Base-by-base conservation (phyloP, 345 rosid species). In the Populus deltoides region DNA sequence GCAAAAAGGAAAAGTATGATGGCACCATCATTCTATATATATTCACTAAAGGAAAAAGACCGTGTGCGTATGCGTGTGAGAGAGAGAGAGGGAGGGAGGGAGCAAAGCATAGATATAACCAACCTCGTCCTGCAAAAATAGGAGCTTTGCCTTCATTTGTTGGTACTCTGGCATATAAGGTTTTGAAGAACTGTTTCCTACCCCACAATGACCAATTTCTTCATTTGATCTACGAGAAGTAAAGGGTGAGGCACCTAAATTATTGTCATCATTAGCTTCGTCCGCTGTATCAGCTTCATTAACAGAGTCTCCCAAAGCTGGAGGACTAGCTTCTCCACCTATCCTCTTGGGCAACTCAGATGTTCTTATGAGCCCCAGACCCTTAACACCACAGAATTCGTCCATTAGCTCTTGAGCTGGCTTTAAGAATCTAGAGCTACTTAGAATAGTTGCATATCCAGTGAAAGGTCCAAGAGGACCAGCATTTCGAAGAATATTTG, bases 391-490 rank as follows among this genome's bases (percentile, higher is more conserved):
- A 45, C 88, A 90, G 47, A 86, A 77, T 33, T 86, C 90, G 55
- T 87, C 87, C 77, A 91, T 22, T 12, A 90, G 75, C n/a, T 87
- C 85, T 73, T 87, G 91, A 2, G 92, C 88, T 3, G 91, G 90
- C 78, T 78, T 87, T 79, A 90, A 81, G 81, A 90, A 90, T 49
- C 82, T 86, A 3, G 93, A 91, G 66, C 86, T 83, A 79, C 88
- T 89, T 22, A 91, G 81, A 71, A 89, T 86, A 8, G 89, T 85
- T 20, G 96, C 90, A 66, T 90, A 91, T 25, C 96, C 96, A 0
- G 89, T 91, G 81, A 91, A 91, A 0, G 96, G 96, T 38, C 93
- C 96, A 8, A 91, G 91, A 71, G 92, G 93, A 16, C 89, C 90
- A 0, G 85, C 70, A 9, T 77, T 83, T 55, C 84, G 76, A 27